These are phyloP conservation scores for Hypoxylon lienhwacheense DNA, from an alignment of 495 filamentous ascomycete genomes.

Conservation along the genomic window DNA sequence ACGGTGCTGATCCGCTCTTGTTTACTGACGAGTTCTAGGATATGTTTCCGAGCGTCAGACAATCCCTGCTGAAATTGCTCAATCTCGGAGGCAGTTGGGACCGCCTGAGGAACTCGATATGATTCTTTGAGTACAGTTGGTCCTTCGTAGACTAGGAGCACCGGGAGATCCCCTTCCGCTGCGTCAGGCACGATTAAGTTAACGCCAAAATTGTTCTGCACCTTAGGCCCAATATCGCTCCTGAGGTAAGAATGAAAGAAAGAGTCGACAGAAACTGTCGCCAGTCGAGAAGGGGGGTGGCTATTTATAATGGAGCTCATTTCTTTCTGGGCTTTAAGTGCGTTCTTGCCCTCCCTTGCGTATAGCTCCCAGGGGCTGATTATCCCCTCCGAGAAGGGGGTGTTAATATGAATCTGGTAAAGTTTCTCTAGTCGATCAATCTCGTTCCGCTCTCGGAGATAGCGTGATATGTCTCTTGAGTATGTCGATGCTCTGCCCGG, in stretches of 20 bases:
- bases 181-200: slow-evolving; percentile 74
- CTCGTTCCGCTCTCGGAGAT: slow-evolving; percentile 73
- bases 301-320: slow-evolving; percentile 77
- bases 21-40: slow-evolving; percentile 67
- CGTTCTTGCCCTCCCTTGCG: slow-evolving; percentile 79
- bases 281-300: slow-evolving; percentile 75
- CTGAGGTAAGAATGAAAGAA: slow-evolving; percentile 83
- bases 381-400: slow-evolving; percentile 63
- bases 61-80: slow-evolving; percentile 68
- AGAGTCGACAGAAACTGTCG: slow-evolving; percentile 71
- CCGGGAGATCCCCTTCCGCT: slow-evolving; percentile 55
- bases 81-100: slow-evolving; percentile 62
- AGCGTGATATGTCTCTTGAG: slow-evolving; percentile 80
- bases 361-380: slow-evolving; percentile 82
- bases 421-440: slow-evolving; percentile 75
- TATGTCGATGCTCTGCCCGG: slow-evolving; percentile 70
- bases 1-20: slow-evolving; percentile 69
- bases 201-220: slow-evolving; percentile 76
- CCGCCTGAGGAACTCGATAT: slow-evolving; percentile 66
- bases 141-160: slow-evolving; percentile 86
- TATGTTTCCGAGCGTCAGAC: slow-evolving; percentile 69
- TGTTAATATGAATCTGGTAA: slow-evolving; percentile 79
- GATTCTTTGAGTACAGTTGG: slow-evolving; percentile 53
- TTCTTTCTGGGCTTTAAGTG: slow-evolving; percentile 75
- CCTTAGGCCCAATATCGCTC: slow-evolving; percentile 60